Evolutionary conservation across 208 protist species (phyloP).

Genomic region (Trypanosomatidae sp.): DNA sequence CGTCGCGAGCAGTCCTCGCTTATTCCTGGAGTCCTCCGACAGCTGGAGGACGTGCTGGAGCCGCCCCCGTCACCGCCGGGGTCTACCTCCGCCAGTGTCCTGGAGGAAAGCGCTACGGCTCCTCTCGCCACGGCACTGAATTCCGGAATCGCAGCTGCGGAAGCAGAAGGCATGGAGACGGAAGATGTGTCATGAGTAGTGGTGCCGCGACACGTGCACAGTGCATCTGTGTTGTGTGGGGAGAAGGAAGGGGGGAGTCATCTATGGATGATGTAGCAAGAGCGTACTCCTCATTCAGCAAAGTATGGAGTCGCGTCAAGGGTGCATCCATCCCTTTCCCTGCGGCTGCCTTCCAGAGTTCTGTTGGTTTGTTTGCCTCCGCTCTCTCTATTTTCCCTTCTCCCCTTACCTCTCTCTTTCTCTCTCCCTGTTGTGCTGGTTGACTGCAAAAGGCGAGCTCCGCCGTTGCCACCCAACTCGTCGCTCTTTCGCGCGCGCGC

Average conservation of each 20-base stretch:
- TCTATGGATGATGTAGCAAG: not conserved
- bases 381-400: not conserved
- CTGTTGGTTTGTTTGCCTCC: not conserved
- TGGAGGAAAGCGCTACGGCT: not conserved
- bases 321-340: not conserved
- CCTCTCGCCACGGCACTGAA: not conserved
- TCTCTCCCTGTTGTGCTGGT: not conserved
- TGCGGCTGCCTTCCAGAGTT: not conserved
- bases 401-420: not conserved
- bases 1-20: conserved; percentile 28
- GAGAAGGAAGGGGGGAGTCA: not conserved
- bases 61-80: not conserved
- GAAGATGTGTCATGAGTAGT: not conserved
- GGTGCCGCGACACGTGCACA: not conserved
- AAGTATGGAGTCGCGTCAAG: not conserved
- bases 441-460: not conserved
- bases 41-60: conserved; percentile 23
- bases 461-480: not conserved
- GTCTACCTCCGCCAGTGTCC: not conserved
- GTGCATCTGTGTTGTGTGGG: not conserved
- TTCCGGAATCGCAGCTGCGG: not conserved
- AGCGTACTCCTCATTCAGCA: not conserved
- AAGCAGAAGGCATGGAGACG: not conserved
- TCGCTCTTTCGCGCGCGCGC: not conserved
- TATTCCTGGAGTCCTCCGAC: conserved; percentile 28